A percentile compares a stretch with the other conserved stretches of the same genome.
Evolutionary conservation across 2,329 filamentous ascomycete genomes (phyloP).

Genomic region (Colletotrichum sublineola): DNA sequence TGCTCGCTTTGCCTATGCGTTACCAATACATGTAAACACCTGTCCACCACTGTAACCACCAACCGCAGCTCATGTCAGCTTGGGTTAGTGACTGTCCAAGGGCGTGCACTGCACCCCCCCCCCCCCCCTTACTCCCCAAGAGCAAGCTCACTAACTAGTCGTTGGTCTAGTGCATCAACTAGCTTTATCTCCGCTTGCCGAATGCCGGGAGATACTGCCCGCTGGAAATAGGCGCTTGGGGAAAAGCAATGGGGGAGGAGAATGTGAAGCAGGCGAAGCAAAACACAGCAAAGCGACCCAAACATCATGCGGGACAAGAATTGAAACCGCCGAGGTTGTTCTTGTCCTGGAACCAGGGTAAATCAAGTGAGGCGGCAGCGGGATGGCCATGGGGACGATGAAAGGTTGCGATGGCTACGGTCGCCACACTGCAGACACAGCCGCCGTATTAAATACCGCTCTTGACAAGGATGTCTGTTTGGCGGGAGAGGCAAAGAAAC

Average conservation of each 20-base stretch:
- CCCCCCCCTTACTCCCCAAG: background rate
- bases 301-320: constrained; percentile 18
- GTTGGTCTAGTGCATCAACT: constrained; percentile 28
- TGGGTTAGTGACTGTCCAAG: constrained; percentile 12
- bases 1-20: background rate
- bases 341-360: background rate
- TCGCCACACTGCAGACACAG: constrained; percentile 31
- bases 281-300: constrained; percentile 5
- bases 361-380: constrained; percentile 12
- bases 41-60: background rate
- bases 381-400: background rate
- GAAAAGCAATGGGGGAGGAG: constrained; percentile 16
- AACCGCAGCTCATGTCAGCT: background rate
- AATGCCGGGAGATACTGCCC: constrained; percentile 23
- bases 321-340: background rate
- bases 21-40: constrained; percentile 1
- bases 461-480: constrained; percentile 24
- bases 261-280: background rate
- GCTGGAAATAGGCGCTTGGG: constrained; percentile 16
- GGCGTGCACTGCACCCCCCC: background rate
- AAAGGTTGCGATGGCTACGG: constrained; percentile 3
- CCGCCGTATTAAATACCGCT: constrained; percentile 28
- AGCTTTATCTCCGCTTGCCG: constrained; percentile 37
- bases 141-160: background rate
- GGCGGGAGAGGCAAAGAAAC: constrained; percentile 1